These are phyloP conservation scores for Pholiota microspora DNA, from an alignment of 768 basidiomycete genomes.

Conservation along the genomic window DNA sequence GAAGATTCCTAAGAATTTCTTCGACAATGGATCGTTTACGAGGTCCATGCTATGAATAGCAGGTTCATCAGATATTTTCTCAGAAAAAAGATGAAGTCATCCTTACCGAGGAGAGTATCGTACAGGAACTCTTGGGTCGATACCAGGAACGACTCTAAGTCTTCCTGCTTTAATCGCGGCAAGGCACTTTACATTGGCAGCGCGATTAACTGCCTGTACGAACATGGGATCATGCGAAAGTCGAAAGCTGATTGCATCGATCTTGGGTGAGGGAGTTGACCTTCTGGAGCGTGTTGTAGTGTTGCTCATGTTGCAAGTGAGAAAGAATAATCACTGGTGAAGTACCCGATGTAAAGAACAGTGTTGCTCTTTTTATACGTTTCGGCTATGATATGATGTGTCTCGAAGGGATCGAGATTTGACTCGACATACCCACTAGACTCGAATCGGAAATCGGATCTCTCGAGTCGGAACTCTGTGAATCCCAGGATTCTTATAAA, in stretches of 20 bases:
- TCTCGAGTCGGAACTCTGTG: too few relatives aligned
- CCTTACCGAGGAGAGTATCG: conserved; percentile 9
- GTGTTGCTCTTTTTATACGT: too few relatives aligned
- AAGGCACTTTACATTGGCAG: conserved; percentile 20
- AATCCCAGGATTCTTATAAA: too few relatives aligned
- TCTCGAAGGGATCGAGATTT: too few relatives aligned
- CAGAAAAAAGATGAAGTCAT: background rate
- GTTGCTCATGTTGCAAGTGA: background rate
- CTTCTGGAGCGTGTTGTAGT: background rate
- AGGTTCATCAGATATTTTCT: background rate
- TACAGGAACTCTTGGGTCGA: conserved; percentile 10
- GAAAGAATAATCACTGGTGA: background rate
- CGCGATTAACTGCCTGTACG: conserved; percentile 22
- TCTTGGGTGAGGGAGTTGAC: background rate
- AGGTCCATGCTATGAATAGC: conserved; percentile 38
- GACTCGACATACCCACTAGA: too few relatives aligned
- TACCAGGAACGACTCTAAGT: conserved; percentile 19
- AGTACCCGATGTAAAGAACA: too few relatives aligned
- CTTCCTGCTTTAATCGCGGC: conserved; percentile 26
- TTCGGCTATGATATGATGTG: too few relatives aligned
- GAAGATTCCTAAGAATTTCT: conserved; percentile 34
- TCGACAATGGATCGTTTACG: conserved; percentile 34
- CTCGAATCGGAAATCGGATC: too few relatives aligned
- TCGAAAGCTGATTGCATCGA: conserved; percentile 6
- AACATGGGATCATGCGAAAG: conserved; percentile 14